These are phyloP conservation scores for Epichloe amarillans DNA, from an alignment of 2,329 filamentous ascomycete genomes.

Conservation along the genomic window DNA sequence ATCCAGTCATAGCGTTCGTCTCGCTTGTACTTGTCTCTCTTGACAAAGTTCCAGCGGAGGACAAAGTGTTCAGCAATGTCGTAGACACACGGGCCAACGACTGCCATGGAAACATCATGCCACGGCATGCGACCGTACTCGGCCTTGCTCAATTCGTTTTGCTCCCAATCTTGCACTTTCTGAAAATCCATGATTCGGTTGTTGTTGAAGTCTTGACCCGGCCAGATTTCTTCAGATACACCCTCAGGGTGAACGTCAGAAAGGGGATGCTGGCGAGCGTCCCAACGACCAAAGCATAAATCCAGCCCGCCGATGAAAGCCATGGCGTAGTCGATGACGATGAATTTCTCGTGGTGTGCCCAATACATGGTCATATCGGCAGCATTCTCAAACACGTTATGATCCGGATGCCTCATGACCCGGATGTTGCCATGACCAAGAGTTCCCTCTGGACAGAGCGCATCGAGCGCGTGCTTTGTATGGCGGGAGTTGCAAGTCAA, in stretches of 20 bases:
- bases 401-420: slow-evolving; percentile 83
- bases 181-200: slow-evolving; percentile 94
- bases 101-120: slow-evolving; percentile 88
- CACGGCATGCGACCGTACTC: slow-evolving; percentile 95
- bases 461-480: slow-evolving; percentile 74
- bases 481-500: slow-evolving; percentile 87
- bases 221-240: slow-evolving; percentile 73
- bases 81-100: slow-evolving; percentile 81
- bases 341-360: slow-evolving; percentile 96
- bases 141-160: slow-evolving; percentile 81
- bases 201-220: slow-evolving; percentile 96
- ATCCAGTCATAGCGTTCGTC: slow-evolving; percentile 77
- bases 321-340: slow-evolving; percentile 80
- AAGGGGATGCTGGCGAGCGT: slow-evolving; percentile 70
- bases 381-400: slow-evolving; percentile 86
- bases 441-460: slow-evolving; percentile 66
- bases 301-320: slow-evolving; percentile 93
- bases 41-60: slow-evolving; percentile 90
- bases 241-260: slow-evolving; percentile 80
- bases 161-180: slow-evolving; percentile 80
- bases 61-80: slow-evolving; percentile 96
- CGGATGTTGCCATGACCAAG: slow-evolving; percentile 80
- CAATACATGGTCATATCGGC: slow-evolving; percentile 97
- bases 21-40: slow-evolving; percentile 95
- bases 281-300: slow-evolving; percentile 92